A percentile compares a stretch with the other conserved stretches of the same genome.
Evolutionary conservation across 768 basidiomycete species (phyloP).

Genomic region (Tylopilus sp.): DNA sequence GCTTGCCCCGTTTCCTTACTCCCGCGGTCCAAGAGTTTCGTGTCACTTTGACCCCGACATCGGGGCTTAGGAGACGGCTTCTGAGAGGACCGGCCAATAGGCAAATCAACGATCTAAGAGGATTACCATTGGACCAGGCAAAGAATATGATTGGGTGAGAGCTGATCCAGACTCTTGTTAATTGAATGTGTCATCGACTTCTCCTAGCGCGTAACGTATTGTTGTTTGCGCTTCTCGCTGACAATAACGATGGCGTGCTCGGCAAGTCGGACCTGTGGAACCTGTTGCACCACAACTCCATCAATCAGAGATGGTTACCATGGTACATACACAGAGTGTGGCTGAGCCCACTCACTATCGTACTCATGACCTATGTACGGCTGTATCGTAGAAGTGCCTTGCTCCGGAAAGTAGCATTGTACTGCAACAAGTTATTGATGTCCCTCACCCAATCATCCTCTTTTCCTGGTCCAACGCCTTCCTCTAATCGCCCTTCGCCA

Average conservation of each 20-base stretch:
- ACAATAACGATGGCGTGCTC: conserved; percentile 10
- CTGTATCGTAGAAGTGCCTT: conserved; percentile 79
- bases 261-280: conserved; percentile 2
- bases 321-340: neutral
- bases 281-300: neutral
- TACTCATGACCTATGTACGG: conserved; percentile 34
- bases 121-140: no score
- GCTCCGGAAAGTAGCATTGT: conserved; percentile 91
- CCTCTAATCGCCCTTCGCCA: conserved; percentile 41
- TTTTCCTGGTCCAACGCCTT: conserved; percentile 74
- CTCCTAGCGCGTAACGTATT: conserved; percentile 25
- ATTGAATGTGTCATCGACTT: neutral
- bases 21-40: no score
- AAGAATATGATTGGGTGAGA: no score
- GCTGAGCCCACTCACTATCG: conserved; percentile 11
- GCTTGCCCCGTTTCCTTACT: no score
- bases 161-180: neutral
- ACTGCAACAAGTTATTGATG: conserved; percentile 91
- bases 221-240: conserved; percentile 25
- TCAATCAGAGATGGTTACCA: neutral
- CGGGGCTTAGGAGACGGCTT: no score
- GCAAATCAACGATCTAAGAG: no score
- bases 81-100: no score
- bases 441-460: conserved; percentile 97
- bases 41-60: no score